Percentiles rank a stretch among this genome's conserved stretches.
These are phyloP conservation scores for Acanthamoeba comandoni DNA, from an alignment of 208 protist species.

Conservation along the genomic window DNA sequence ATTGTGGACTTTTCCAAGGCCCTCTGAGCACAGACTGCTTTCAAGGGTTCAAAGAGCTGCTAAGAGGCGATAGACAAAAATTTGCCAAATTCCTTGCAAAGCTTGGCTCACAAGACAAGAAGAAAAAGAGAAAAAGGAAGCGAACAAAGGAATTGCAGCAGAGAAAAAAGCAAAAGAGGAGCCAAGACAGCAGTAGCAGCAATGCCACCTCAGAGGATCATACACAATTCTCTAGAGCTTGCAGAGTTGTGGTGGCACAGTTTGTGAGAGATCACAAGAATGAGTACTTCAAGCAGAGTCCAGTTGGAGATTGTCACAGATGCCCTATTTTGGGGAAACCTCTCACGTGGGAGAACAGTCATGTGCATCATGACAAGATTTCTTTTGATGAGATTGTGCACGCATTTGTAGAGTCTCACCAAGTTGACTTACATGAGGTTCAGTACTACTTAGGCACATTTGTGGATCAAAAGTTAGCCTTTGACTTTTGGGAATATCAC, in stretches of 20 bases:
- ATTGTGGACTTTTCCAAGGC: not conserved
- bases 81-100: constrained; percentile 12
- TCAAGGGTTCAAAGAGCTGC: not conserved
- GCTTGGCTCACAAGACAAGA: not conserved
- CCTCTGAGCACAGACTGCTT: not conserved
- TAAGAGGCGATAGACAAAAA: not conserved
- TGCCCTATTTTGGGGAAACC: constrained; percentile 1
- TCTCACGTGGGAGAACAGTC: constrained; percentile 18
- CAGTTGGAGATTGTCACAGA: not conserved
- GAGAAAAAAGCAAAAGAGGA: not conserved
- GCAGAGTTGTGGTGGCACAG: constrained; percentile 28
- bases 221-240: not conserved
- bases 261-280: not conserved
- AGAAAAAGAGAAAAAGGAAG: not conserved
- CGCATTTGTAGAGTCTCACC: not conserved
- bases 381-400: constrained; percentile 28
- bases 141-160: not conserved
- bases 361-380: constrained; percentile 18
- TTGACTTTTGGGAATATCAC: constrained; percentile 43
- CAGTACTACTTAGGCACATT: constrained; percentile 17
- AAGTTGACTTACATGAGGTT: not conserved
- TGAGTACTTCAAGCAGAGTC: not conserved
- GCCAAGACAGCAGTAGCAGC: too few species aligned
- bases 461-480: constrained; percentile 26
- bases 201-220: too few species aligned